Evolutionary conservation across 331 rosid genomes (phyloP).

Genomic region (Quercus tomentella): DNA sequence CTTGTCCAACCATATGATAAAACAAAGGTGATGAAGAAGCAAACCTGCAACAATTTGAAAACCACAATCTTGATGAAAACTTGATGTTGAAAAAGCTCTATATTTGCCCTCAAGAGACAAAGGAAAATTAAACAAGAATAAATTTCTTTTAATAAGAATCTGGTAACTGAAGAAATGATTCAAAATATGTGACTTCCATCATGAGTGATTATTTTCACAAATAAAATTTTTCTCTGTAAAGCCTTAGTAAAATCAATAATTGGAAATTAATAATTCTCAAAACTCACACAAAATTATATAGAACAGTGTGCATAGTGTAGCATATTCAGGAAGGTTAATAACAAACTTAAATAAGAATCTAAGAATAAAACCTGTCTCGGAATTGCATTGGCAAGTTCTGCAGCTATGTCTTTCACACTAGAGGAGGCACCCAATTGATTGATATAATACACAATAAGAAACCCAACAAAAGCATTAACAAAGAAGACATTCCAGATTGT

Average conservation of each 20-base stretch:
- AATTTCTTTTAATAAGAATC: not conserved
- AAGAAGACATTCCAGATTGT: conserved; percentile 95
- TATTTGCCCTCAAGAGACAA: not conserved
- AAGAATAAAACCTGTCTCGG: conserved; percentile 69
- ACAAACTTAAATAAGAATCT: not conserved
- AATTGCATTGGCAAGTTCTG: conserved; percentile 74
- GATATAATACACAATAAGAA: conserved; percentile 17
- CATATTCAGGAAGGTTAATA: not conserved
- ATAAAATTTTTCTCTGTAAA: not conserved
- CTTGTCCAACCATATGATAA: conserved; percentile 96
- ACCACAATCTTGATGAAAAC: conserved; percentile 9
- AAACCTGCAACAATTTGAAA: conserved; percentile 50
- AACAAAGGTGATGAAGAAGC: conserved; percentile 86
- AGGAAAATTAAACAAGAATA: too few species aligned
- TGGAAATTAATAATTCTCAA: not conserved
- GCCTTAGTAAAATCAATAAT: not conserved
- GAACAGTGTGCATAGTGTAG: not conserved
- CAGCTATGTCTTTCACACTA: conserved; percentile 69
- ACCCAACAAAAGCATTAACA: conserved; percentile 76
- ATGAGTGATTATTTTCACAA: not conserved
- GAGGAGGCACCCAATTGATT: conserved; percentile 38
- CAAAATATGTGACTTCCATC: not conserved
- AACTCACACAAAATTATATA: not conserved
- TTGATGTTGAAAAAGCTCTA: not conserved
- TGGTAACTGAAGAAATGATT: not conserved